Conservation (phyloP, 129 eudicot species). For the Pseudognaphalium luteoalbum region DNA sequence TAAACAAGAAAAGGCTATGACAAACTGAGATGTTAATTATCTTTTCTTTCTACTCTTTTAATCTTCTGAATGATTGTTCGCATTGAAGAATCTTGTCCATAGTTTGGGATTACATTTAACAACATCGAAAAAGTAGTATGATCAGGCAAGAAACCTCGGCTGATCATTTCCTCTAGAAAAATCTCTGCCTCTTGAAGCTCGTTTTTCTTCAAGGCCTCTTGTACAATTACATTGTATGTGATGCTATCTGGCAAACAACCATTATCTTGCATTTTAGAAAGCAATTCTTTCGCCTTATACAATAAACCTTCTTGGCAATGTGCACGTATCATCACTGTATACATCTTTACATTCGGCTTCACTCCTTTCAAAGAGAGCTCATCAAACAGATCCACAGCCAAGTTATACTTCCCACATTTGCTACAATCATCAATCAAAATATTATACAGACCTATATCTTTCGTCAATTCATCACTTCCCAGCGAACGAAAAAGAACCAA, state of each 20-base stretch:
- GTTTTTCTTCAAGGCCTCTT: conserved; percentile 3
- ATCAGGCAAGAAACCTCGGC: conserved; percentile 5
- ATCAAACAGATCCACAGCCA: not conserved
- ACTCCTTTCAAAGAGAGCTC: not conserved
- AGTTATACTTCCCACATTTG: not conserved
- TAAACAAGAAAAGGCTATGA: too few relatives aligned
- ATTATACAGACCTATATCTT: not conserved
- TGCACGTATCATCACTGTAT: not conserved
- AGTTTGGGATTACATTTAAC: not conserved
- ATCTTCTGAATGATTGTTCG: not conserved
- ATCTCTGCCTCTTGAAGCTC: not conserved
- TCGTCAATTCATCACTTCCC: not conserved
- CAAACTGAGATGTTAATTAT: not conserved
- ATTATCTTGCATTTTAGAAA: not conserved
- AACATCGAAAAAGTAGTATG: not conserved
- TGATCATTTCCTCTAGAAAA: not conserved
- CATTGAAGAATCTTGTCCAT: not conserved
- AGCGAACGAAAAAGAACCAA: not conserved
- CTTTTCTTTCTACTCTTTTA: not conserved
- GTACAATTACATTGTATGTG: not conserved
- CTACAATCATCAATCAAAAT: conserved; percentile 7
- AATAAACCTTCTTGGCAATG: conserved; percentile 2
- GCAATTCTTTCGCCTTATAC: not conserved
- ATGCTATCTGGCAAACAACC: conserved; percentile 2
- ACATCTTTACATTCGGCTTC: conserved; percentile 1